Conservation (phyloP, 495 filamentous ascomycete genomes). For the Hypoxylon subgilvum region DNA sequence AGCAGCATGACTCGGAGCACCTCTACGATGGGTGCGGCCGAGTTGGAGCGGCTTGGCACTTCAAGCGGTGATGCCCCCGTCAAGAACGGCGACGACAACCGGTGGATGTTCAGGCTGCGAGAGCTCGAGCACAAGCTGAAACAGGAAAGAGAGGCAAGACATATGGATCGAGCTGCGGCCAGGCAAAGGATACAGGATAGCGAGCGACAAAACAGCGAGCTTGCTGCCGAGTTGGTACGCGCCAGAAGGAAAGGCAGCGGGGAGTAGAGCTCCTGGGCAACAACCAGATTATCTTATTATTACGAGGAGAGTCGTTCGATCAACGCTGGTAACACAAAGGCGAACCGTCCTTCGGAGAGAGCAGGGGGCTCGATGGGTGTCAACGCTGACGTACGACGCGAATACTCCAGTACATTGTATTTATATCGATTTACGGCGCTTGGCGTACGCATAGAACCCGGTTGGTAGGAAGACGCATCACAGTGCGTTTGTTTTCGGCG, state of each 20-base stretch:
- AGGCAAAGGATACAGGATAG: slow-evolving; percentile 84
- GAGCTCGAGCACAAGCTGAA: slow-evolving; percentile 90
- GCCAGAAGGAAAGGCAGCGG: slow-evolving; percentile 33
- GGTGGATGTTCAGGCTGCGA: slow-evolving; percentile 81
- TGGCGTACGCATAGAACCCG: slow-evolving; percentile 21
- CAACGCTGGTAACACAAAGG: no score
- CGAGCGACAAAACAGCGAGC: slow-evolving; percentile 74
- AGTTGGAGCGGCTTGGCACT: slow-evolving; percentile 34
- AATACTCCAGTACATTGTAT: slow-evolving; percentile 22
- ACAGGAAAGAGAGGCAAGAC: slow-evolving; percentile 83
- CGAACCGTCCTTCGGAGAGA: no score
- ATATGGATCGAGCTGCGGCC: slow-evolving; percentile 82
- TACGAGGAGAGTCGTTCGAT: no score
- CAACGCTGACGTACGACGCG: slow-evolving; percentile 3
- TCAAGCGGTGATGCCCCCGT: slow-evolving; percentile 31
- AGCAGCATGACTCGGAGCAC: slow-evolving; percentile 41
- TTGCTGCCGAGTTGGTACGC: slow-evolving; percentile 49
- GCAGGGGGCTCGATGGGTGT: no score
- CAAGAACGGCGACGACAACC: slow-evolving; percentile 62
- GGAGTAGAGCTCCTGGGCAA: slow-evolving; percentile 18
- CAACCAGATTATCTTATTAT: neutral
- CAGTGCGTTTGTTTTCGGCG: slow-evolving; percentile 14
- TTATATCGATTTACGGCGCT: slow-evolving; percentile 12
- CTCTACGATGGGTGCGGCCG: slow-evolving; percentile 32
- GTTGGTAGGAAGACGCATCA: slow-evolving; percentile 17